Evolutionary conservation across 495 filamentous ascomycete genomes (phyloP).

Genomic region (Barbatosphaeria neglecta): DNA sequence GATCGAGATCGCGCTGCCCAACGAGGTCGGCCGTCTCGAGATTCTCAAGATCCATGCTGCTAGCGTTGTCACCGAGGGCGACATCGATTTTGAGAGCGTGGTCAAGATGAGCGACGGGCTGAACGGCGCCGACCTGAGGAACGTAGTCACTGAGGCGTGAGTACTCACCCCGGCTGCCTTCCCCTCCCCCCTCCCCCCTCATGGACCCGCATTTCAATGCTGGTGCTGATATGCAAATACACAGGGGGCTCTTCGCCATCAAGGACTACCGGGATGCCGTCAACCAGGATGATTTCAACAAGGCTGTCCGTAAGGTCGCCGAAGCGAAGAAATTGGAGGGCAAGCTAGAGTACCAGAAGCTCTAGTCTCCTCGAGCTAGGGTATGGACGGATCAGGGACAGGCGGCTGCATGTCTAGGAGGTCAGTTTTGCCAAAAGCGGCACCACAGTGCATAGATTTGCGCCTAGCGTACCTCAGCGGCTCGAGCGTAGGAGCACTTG

Average conservation of each 20-base stretch:
- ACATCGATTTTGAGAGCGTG: constrained; percentile 98
- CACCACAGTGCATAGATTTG: too few species aligned
- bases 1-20: constrained; percentile 98
- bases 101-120: constrained; percentile 99
- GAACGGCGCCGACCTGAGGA: constrained; percentile 94
- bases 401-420: too few species aligned
- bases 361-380: constrained; percentile 42
- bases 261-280: constrained; percentile 92
- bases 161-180: constrained; percentile 20
- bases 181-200: too few species aligned
- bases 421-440: too few species aligned
- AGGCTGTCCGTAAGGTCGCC: constrained; percentile 90
- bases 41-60: constrained; percentile 97
- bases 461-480: too few species aligned
- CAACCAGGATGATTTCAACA: constrained; percentile 98
- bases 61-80: constrained; percentile 77
- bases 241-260: constrained; percentile 87
- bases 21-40: constrained; percentile 93
- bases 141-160: constrained; percentile 98
- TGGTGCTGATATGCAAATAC: constrained; percentile 12
- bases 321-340: constrained; percentile 98
- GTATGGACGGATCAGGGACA: too few species aligned
- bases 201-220: too few species aligned
- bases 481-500: too few species aligned
- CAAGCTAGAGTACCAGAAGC: constrained; percentile 94